Percentiles rank a stretch among this genome's conserved stretches.
phyloP scores from a whole-genome alignment of 441 rosid species.

The Syzygium malaccense region DNA sequence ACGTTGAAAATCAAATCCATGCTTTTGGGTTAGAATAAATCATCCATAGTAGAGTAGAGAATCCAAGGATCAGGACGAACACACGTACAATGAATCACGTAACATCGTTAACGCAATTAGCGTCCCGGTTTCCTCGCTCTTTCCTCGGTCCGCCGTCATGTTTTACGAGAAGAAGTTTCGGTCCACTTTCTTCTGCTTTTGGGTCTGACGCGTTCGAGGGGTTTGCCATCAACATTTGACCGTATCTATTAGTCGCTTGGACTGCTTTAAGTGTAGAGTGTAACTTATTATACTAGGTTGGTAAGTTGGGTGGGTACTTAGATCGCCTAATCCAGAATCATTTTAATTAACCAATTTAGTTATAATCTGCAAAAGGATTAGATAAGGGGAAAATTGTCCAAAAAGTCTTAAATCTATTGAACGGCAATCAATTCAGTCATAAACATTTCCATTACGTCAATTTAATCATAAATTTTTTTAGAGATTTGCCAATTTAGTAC shows the following conservation, averaged over 20 bases:
- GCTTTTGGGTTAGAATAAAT: neutral
- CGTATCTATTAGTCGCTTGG: neutral
- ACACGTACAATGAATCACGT: neutral
- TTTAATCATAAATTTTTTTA: rapidly evolving
- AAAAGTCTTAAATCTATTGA: too few relatives aligned
- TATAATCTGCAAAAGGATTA: neutral
- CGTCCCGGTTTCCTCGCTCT: neutral
- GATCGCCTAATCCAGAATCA: neutral
- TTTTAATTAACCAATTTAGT: neutral
- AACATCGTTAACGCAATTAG: neutral
- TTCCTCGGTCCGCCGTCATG: neutral
- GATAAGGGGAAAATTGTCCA: neutral
- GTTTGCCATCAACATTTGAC: neutral
- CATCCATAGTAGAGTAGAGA: neutral
- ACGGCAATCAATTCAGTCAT: rapidly evolving
- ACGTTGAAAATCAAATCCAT: neutral
- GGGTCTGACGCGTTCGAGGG: neutral
- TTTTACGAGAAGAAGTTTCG: neutral
- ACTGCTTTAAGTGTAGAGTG: neutral
- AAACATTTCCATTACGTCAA: too few relatives aligned
- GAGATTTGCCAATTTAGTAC: rapidly evolving
- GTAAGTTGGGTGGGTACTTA: neutral
- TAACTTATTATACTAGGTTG: neutral
- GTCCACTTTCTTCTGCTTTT: neutral
- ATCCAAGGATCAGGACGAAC: neutral